Evolutionary conservation across 192 early-diverging fungal genomes (phyloP).

Genomic region (Entrophospora sp.): DNA sequence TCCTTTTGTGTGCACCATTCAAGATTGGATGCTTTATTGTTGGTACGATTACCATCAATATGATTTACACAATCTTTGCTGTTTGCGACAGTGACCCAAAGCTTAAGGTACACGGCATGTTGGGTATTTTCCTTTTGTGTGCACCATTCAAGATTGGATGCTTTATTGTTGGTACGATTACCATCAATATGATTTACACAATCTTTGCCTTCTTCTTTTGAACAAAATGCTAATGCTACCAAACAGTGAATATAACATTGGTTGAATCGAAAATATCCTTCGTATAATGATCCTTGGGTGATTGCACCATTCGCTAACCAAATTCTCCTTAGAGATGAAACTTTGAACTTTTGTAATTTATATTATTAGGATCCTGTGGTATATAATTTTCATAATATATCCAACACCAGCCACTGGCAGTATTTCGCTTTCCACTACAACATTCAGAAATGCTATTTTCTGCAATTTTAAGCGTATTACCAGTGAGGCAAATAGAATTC

Average conservation of each 20-base stretch:
- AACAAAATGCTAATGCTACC: conserved; percentile 1
- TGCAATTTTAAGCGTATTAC: not conserved
- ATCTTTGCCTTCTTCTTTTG: not conserved
- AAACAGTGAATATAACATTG: not conserved
- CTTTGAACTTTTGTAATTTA: not conserved
- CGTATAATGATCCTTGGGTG: not conserved
- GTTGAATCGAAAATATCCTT: not conserved
- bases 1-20: conserved; percentile 14
- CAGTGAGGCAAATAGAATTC: not conserved
- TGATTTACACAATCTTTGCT: not conserved
- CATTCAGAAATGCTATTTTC: not conserved
- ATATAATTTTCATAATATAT: conserved; percentile 2
- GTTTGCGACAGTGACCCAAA: too few relatives aligned
- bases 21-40: conserved; percentile 1
- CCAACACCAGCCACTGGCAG: not conserved
- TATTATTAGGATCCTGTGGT: not conserved
- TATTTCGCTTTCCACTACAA: not conserved
- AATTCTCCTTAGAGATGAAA: not conserved
- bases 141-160: conserved; percentile 6
- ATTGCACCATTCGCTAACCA: not conserved
- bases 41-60: not conserved
- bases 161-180: not conserved
- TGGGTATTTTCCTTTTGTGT: conserved; percentile 18
- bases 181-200: conserved; percentile 3
- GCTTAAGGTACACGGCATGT: conserved; percentile 4